Conservation (phyloP, 2,329 filamentous ascomycete genomes). For the Clarireedia homoeocarpa region DNA sequence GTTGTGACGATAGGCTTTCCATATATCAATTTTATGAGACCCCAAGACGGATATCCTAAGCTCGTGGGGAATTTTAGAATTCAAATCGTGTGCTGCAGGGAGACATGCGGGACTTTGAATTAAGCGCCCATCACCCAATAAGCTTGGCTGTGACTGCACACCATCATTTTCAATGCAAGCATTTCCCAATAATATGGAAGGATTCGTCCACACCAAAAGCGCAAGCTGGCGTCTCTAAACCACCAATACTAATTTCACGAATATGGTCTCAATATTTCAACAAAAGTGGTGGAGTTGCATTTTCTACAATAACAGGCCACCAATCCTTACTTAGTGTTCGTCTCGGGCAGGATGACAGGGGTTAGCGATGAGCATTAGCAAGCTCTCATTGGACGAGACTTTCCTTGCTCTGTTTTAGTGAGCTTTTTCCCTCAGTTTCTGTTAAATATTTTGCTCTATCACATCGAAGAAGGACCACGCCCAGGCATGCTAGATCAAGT, state of each 20-base stretch:
- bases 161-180: slow-evolving; percentile 1
- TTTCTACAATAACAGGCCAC: slow-evolving; percentile 4
- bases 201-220: slow-evolving; percentile 6
- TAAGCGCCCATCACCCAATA: slow-evolving; percentile 8
- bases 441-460: background rate
- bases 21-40: slow-evolving; percentile 2
- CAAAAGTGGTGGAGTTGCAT: slow-evolving; percentile 2
- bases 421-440: background rate
- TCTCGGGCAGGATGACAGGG: background rate
- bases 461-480: background rate
- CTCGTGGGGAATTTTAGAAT: slow-evolving; percentile 2
- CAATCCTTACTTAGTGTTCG: background rate
- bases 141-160: slow-evolving; percentile 6
- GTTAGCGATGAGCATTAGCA: slow-evolving; percentile 7
- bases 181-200: slow-evolving; percentile 9
- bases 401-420: background rate
- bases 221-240: background rate
- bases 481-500: background rate
- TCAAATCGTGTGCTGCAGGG: slow-evolving; percentile 2
- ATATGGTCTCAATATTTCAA: slow-evolving; percentile 1
- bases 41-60: background rate
- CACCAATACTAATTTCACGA: background rate
- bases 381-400: background rate
- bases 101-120: slow-evolving; percentile 1
- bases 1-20: background rate